These are phyloP conservation scores for Moniliophthora roreri DNA, from an alignment of 1,284 basidiomycete species.

Conservation along the genomic window DNA sequence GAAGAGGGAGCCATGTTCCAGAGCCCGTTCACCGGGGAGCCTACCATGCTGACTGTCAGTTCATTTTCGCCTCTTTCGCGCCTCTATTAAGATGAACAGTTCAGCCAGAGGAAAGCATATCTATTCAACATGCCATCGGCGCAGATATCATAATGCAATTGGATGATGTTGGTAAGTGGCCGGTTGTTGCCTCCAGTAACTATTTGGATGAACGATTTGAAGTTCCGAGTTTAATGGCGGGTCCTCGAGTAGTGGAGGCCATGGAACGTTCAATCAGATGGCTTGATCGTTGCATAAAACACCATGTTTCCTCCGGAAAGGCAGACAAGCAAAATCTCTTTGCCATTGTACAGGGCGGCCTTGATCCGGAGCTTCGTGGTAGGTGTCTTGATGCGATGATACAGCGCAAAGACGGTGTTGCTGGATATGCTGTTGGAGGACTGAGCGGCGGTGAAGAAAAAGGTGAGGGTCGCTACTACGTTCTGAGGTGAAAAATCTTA, in stretches of 20 bases:
- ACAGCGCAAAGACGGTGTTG: slow-evolving; percentile 63
- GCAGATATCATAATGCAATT: slow-evolving; percentile 92
- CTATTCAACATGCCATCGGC: slow-evolving; percentile 74
- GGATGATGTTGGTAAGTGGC: slow-evolving; percentile 77
- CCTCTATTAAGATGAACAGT: background rate
- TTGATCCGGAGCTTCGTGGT: slow-evolving; percentile 67
- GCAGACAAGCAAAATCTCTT: slow-evolving; percentile 74
- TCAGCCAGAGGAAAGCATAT: slow-evolving; percentile 20
- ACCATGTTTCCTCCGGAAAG: slow-evolving; percentile 67
- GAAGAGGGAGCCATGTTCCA: slow-evolving; percentile 84
- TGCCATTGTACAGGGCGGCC: slow-evolving; percentile 85
- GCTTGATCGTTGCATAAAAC: slow-evolving; percentile 81
- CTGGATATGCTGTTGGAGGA: slow-evolving; percentile 84
- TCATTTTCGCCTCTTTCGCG: background rate
- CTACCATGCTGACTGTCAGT: slow-evolving; percentile 79
- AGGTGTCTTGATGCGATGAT: slow-evolving; percentile 81
- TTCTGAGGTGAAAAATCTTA: slow-evolving; percentile 3
- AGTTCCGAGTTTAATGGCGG: slow-evolving; percentile 75
- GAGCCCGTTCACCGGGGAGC: slow-evolving; percentile 80
- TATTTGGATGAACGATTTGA: slow-evolving; percentile 8
- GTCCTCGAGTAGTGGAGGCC: slow-evolving; percentile 79
- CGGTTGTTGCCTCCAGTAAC: slow-evolving; percentile 9
- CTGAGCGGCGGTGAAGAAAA: slow-evolving; percentile 87
- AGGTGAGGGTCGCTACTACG: slow-evolving; percentile 41
- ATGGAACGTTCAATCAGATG: slow-evolving; percentile 81